These are phyloP conservation scores for Hypocreales sp. DNA, from an alignment of 2,329 filamentous ascomycete species.

Conservation along the genomic window DNA sequence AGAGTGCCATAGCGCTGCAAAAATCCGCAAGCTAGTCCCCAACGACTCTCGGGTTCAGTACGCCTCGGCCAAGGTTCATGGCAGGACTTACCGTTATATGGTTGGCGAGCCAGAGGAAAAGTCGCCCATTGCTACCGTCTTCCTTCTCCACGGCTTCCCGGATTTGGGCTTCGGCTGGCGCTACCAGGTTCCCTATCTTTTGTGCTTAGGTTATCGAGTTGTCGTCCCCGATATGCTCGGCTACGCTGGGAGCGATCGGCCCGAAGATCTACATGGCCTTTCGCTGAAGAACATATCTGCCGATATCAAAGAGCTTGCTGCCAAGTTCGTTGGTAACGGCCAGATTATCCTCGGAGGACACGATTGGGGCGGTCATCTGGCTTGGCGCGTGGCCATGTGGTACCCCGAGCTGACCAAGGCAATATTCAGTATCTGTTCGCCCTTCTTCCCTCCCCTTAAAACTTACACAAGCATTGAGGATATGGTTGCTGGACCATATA, in stretches of 20 bases:
- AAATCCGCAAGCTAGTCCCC: slow-evolving; percentile 46
- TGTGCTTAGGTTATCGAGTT: slow-evolving; percentile 59
- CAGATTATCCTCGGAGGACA: slow-evolving; percentile 81
- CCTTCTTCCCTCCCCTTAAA: slow-evolving; percentile 53
- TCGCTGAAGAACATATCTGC: slow-evolving; percentile 55
- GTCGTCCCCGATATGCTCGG: slow-evolving; percentile 78
- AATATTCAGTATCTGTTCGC: slow-evolving; percentile 70
- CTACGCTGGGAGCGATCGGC: slow-evolving; percentile 63
- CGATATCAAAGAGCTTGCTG: slow-evolving; percentile 60
- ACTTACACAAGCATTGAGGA: too few relatives aligned
- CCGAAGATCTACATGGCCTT: slow-evolving; percentile 46
- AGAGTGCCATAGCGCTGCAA: too few relatives aligned
- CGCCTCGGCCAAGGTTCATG: slow-evolving; percentile 47
- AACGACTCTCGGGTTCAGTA: slow-evolving; percentile 53
- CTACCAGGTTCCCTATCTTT: slow-evolving; percentile 67
- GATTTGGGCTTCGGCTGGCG: slow-evolving; percentile 79
- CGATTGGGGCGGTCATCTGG: slow-evolving; percentile 76
- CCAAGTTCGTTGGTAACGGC: slow-evolving; percentile 29
- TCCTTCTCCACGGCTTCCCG: slow-evolving; percentile 62
- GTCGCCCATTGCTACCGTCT: slow-evolving; percentile 28
- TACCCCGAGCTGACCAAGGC: slow-evolving; percentile 57
- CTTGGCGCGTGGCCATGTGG: slow-evolving; percentile 61
- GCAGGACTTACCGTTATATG: slow-evolving; percentile 54
- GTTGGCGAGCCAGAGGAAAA: slow-evolving; percentile 31
- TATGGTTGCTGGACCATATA: too few relatives aligned